These are phyloP conservation scores for Nemania sp. DNA, from an alignment of 2,329 filamentous ascomycete species.

Conservation along the genomic window DNA sequence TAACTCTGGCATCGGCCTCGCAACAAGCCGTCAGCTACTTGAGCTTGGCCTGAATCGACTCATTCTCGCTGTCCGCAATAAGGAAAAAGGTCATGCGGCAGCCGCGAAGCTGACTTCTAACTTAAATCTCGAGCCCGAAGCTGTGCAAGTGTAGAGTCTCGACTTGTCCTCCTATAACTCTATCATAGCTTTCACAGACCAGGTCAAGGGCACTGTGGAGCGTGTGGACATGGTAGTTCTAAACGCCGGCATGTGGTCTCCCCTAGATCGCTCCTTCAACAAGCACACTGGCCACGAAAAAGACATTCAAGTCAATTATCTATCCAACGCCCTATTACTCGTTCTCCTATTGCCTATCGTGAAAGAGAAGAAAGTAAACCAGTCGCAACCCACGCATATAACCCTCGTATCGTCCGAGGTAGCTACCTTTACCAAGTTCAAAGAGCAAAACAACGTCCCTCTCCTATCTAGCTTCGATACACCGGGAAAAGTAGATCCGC, in stretches of 20 bases:
- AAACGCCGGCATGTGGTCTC: neutral
- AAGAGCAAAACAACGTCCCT: neutral
- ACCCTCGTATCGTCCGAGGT: neutral
- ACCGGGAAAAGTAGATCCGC: neutral
- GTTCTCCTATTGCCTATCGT: neutral
- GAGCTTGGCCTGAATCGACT: neutral
- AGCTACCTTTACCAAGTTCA: neutral
- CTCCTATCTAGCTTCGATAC: neutral
- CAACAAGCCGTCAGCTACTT: neutral
- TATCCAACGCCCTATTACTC: neutral
- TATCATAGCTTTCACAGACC: neutral
- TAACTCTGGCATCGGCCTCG: neutral
- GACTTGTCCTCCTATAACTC: neutral
- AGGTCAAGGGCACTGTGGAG: neutral
- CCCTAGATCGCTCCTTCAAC: neutral
- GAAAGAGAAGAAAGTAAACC: neutral
- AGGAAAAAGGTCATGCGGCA: neutral
- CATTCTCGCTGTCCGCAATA: neutral
- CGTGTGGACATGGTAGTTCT: neutral
- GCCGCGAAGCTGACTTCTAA: neutral
- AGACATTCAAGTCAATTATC: neutral
- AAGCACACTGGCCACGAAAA: neutral
- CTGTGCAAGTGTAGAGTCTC: neutral
- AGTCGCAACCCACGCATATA: neutral
- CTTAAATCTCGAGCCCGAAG: neutral